Percentiles rank a stretch among this genome's conserved stretches.
phyloP scores from a whole-genome alignment of 2,329 filamentous ascomycete genomes.

The Metarhizium rileyi region DNA sequence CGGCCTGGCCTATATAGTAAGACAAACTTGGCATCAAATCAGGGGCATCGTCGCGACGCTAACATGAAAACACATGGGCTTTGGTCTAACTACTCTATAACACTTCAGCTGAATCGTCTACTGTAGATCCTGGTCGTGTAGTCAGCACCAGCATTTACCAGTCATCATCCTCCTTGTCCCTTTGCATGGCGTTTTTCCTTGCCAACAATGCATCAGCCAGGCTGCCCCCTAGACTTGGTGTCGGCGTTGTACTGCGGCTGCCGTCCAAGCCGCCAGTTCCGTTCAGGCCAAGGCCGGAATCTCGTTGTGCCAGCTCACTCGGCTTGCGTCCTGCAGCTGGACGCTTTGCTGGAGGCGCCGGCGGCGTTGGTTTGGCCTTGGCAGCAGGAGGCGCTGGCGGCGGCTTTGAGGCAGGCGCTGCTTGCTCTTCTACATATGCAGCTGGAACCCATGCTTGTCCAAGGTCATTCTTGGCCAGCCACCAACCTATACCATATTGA shows the following conservation, averaged over 20 bases:
- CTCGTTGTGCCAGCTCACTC: conserved; percentile 57
- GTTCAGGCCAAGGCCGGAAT: conserved; percentile 57
- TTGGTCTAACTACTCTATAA: too few species aligned
- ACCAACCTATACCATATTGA: conserved; percentile 67
- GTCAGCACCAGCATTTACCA: conserved; percentile 37
- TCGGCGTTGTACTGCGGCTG: conserved; percentile 63
- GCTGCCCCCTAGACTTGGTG: conserved; percentile 60
- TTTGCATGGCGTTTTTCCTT: conserved; percentile 67
- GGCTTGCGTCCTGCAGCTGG: conserved; percentile 66
- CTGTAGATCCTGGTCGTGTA: not conserved
- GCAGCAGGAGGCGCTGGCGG: conserved; percentile 54
- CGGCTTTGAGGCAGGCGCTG: conserved; percentile 49
- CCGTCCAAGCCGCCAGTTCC: conserved; percentile 45
- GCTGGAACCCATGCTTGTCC: conserved; percentile 91
- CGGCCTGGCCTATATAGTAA: not conserved
- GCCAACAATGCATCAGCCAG: conserved; percentile 71
- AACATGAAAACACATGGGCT: not conserved
- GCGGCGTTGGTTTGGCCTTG: conserved; percentile 58
- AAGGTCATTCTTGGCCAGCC: conserved; percentile 67
- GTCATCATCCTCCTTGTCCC: conserved; percentile 58
- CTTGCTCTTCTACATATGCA: conserved; percentile 84
- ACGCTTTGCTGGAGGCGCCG: conserved; percentile 70
- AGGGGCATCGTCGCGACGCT: not conserved
- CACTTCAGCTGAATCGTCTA: not conserved
- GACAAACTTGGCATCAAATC: not conserved